Evolutionary conservation across 805 yeast species (phyloP).

Genomic region (Candida michaelii): DNA sequence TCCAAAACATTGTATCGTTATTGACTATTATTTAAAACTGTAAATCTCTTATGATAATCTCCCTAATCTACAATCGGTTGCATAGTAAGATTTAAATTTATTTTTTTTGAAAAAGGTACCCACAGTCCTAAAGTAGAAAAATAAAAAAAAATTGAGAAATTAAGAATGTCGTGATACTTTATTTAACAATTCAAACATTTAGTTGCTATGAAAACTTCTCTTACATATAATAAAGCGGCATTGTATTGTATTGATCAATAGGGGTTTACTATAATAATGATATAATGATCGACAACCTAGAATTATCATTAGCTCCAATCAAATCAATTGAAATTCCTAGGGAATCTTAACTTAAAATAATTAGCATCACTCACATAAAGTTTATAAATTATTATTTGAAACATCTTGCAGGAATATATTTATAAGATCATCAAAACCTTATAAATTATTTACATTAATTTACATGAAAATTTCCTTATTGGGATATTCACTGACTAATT

Average conservation of each 20-base stretch:
- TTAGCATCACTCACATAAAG: neutral
- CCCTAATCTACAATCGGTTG: neutral
- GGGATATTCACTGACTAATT: neutral
- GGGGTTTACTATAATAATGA: too few species aligned
- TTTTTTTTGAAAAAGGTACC: conserved; percentile 2
- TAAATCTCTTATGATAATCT: conserved; percentile 4
- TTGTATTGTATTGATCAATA: neutral
- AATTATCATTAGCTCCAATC: too few species aligned
- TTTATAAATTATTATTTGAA: conserved; percentile 2
- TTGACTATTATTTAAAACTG: neutral
- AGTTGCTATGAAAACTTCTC: conserved; percentile 8
- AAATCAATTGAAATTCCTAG: too few species aligned
- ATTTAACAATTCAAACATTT: neutral
- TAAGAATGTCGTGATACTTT: neutral
- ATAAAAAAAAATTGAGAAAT: neutral
- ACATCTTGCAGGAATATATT: neutral
- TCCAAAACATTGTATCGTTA: neutral
- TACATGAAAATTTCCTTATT: neutral
- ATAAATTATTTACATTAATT: neutral
- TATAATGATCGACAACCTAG: too few species aligned
- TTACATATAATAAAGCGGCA: conserved; percentile 8
- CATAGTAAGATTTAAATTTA: neutral
- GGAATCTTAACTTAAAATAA: neutral
- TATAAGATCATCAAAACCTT: neutral
- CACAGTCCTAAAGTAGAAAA: neutral